Evolutionary conservation across 1,284 basidiomycete species (phyloP).

Genomic region (Ustilago esculenta): DNA sequence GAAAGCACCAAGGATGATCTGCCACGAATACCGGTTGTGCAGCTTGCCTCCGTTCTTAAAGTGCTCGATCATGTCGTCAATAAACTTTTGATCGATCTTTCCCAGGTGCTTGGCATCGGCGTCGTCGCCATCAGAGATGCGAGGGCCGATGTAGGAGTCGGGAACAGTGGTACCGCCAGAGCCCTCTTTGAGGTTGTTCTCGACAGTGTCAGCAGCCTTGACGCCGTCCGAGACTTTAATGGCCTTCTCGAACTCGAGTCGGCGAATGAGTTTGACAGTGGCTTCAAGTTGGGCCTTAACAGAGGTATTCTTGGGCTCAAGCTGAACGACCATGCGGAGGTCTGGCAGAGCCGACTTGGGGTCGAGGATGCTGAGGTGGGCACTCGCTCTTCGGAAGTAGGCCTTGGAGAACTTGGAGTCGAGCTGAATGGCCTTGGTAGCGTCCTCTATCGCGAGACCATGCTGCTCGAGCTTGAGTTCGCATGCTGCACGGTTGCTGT

Average conservation of each 20-base stretch:
- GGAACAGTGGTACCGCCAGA: constrained; percentile 46
- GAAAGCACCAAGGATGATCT: constrained; percentile 89
- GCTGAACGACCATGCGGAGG: constrained; percentile 72
- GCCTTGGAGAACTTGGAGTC: constrained; percentile 92
- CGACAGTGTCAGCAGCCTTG: constrained; percentile 51
- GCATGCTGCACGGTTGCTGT: constrained; percentile 64
- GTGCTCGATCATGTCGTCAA: constrained; percentile 86
- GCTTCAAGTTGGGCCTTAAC: constrained; percentile 83
- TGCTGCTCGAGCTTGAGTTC: constrained; percentile 67
- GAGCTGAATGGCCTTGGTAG: constrained; percentile 81
- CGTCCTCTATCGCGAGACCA: constrained; percentile 65
- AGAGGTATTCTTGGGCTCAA: constrained; percentile 87
- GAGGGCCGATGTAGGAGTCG: constrained; percentile 57
- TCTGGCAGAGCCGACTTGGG: constrained; percentile 63
- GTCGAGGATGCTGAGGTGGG: constrained; percentile 83
- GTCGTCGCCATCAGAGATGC: constrained; percentile 41
- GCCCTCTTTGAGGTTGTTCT: constrained; percentile 55
- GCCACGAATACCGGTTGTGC: constrained; percentile 83
- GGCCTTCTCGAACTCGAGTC: constrained; percentile 62
- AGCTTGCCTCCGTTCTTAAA: constrained; percentile 91
- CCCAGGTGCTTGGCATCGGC: constrained; percentile 72
- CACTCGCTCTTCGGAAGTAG: constrained; percentile 89
- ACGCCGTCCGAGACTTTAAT: constrained; percentile 58
- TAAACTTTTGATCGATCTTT: constrained; percentile 74
- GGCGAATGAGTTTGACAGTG: constrained; percentile 86